Conservation (phyloP, 1,139 yeast species). For the Candida sp. region DNA sequence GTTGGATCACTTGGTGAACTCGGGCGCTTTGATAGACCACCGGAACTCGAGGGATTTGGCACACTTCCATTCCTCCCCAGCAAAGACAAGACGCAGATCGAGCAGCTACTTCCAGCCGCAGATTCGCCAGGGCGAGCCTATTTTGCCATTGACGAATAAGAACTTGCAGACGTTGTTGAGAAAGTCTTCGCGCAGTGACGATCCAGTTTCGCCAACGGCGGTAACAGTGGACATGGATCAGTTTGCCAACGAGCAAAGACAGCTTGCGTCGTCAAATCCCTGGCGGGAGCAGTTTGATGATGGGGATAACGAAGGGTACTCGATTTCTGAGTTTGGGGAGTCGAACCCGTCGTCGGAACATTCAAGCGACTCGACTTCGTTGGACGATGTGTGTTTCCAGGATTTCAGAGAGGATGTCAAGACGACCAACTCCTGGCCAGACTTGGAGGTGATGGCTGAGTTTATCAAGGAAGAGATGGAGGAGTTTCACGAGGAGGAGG, state of each 20-base stretch:
- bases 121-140: slow-evolving; percentile 5
- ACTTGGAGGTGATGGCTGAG: slow-evolving; percentile 71
- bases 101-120: slow-evolving; percentile 9
- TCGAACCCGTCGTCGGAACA: slow-evolving; percentile 80
- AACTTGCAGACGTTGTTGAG: slow-evolving; percentile 34
- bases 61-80: slow-evolving; percentile 36
- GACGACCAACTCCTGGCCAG: slow-evolving; percentile 69
- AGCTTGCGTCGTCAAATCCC: slow-evolving; percentile 22
- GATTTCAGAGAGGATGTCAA: slow-evolving; percentile 39
- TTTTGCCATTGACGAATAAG: slow-evolving; percentile 41
- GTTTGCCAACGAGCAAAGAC: slow-evolving; percentile 40
- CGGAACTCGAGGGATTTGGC: slow-evolving; percentile 32
- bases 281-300: slow-evolving; percentile 19
- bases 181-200: slow-evolving; percentile 12
- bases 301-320: slow-evolving; percentile 23
- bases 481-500: slow-evolving; percentile 14
- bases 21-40: slow-evolving; percentile 39
- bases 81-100: slow-evolving; percentile 33
- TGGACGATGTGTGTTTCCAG: slow-evolving; percentile 91
- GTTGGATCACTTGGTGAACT: slow-evolving; percentile 12
- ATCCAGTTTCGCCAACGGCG: slow-evolving; percentile 22
- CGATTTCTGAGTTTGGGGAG: slow-evolving; percentile 46
- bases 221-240: slow-evolving; percentile 45
- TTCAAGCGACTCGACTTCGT: slow-evolving; percentile 70
- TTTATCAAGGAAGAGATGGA: slow-evolving; percentile 69